These are phyloP conservation scores for Penicillium paxilli DNA, from an alignment of 495 filamentous ascomycete species.

Conservation along the genomic window DNA sequence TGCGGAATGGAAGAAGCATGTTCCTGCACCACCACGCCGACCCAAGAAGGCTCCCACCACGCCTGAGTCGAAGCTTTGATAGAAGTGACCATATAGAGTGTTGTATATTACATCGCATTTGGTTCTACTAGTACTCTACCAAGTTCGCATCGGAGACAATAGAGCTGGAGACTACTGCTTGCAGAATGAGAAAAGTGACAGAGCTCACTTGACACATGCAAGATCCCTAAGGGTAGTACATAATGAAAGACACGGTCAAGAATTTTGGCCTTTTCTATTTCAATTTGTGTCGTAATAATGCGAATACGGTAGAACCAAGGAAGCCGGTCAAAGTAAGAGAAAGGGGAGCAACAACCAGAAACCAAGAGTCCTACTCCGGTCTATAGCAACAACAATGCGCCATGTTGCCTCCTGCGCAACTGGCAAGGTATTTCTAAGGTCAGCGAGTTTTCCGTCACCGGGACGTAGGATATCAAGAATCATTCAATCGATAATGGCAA, in stretches of 20 bases:
- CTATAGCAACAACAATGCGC: constrained; percentile 19
- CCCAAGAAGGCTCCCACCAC: constrained; percentile 27
- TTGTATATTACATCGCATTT: too few species aligned
- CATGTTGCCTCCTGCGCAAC: constrained; percentile 1
- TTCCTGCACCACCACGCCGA: constrained; percentile 44
- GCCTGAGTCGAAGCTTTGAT: constrained; percentile 32
- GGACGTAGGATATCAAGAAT: constrained; percentile 4
- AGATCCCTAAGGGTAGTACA: too few species aligned
- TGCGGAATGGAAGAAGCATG: constrained; percentile 53
- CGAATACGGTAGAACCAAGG: constrained; percentile 1
- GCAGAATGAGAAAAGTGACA: neutral
- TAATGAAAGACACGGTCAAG: neutral
- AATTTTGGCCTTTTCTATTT: constrained; percentile 1
- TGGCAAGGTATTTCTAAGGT: constrained; percentile 10
- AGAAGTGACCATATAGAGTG: too few species aligned
- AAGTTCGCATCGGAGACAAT: too few species aligned
- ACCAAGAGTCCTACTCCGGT: constrained; percentile 9
- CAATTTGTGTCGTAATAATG: constrained; percentile 2
- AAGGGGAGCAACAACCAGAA: neutral
- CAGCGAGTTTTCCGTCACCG: constrained; percentile 11
- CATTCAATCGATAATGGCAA: neutral
- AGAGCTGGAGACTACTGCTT: too few species aligned
- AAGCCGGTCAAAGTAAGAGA: neutral
- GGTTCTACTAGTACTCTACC: too few species aligned
- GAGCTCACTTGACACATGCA: too few species aligned